These are phyloP conservation scores for Amoeboaphelidium occidentale DNA, from an alignment of 371 early-diverging fungal genomes.

Conservation along the genomic window DNA sequence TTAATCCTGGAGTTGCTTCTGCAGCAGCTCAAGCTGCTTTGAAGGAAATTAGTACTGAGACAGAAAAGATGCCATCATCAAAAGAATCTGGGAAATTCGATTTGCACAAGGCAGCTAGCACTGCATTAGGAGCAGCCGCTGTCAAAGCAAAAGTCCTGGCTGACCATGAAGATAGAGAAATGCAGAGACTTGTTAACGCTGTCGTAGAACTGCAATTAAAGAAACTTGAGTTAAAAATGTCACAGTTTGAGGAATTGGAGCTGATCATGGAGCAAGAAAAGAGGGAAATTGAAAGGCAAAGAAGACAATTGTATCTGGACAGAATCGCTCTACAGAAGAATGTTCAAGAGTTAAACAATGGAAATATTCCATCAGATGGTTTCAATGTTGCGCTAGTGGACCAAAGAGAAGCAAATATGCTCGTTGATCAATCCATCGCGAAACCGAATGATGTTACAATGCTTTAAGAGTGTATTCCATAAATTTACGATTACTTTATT, in stretches of 20 bases:
- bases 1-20: conserved; percentile 69
- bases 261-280: background rate
- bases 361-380: too few relatives aligned
- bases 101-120: conserved; percentile 21
- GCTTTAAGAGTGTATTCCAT: too few relatives aligned
- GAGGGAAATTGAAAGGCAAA: background rate
- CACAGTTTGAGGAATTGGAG: conserved; percentile 15
- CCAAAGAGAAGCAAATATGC: too few relatives aligned
- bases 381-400: too few relatives aligned
- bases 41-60: conserved; percentile 8
- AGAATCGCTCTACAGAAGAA: background rate
- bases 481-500: too few relatives aligned
- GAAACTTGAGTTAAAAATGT: conserved; percentile 70
- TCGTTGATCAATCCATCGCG: too few relatives aligned
- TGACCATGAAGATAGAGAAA: conserved; percentile 47
- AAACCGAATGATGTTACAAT: too few relatives aligned
- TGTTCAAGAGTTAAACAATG: background rate
- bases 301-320: background rate
- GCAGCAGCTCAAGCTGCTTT: conserved; percentile 56
- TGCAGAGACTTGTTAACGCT: conserved; percentile 43
- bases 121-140: conserved; percentile 32
- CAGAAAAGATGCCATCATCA: background rate
- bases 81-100: too few relatives aligned
- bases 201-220: conserved; percentile 56
- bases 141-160: conserved; percentile 24